Evolutionary conservation across 331 rosid genomes (phyloP), one percentile per base, ranked within the genome.

Genomic region (Rhamnella rubrinervis): DNA sequence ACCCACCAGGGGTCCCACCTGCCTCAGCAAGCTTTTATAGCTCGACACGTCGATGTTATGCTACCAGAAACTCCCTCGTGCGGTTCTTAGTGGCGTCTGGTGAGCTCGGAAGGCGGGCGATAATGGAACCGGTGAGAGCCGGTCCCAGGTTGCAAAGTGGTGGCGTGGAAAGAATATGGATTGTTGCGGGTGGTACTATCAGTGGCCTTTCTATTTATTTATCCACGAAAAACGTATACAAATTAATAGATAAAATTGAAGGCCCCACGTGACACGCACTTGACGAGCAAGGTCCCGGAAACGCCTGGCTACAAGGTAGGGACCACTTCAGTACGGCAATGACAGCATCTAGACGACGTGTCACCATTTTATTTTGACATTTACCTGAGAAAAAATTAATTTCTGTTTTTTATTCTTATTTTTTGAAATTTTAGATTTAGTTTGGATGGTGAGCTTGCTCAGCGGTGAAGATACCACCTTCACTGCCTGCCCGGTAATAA

Each of bases 221-320:
- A 4, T 26, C 8, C 15, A 6, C 28, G 6, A 44, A 47, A 67
- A 59, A 70, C 23, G 14, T 57, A 64, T 41, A 53, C 39, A 41
- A 31, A 61, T n/a, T 62, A 39, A 58, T 31, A 31, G 60, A 81
- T 67, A 75, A 55, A 70, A 59, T 17, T 25, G 3, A 46, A 67
- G 60, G 79, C 79, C 81, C 86, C 91, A 87, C 87, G 87, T 83
- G 89, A 89, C 84, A 84, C 86, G 86, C 89, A 80, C 80, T 81
- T 66, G 93, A 80, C 75, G 31, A 59, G 80, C 81, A 20, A 75
- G 69, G 58, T 62, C 47, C 74, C 70, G 76, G 72, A 55, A 82
- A 87, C 93, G 88, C 89, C 93, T 80, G 91, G 88, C 88, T 46
- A 41, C 18, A 6, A 0, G 2, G 82, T 74, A 81, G 96, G 93